Evolutionary conservation across 192 early-diverging fungal genomes (phyloP), one percentile per base, ranked within the genome.

Genomic region (Coemansia reversa): DNA sequence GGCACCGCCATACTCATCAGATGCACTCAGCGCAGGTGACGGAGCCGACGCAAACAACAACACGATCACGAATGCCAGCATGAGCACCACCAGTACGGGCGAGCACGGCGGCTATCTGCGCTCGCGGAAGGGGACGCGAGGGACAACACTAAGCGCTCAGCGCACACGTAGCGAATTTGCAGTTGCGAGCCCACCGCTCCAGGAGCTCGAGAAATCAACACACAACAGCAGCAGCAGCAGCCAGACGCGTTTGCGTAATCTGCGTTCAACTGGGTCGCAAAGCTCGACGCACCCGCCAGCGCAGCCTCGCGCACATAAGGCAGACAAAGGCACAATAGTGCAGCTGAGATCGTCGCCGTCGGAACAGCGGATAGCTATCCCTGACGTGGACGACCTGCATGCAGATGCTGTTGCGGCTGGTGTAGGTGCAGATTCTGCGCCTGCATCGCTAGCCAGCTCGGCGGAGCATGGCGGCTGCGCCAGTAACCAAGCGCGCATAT

Each of bases 251-350:
- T 33, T n/a, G 52, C 32, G 32, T 24, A 42, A 45, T n/a, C 61
- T 58, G 63, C 27, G 22, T 16, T 7, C 63, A 30, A 22, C 33
- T 22, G 54, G 52, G 22, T 70, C 49, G 5, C 67, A 55, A 42
- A 49, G 32, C 60, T 47, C 56, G 18, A n/a, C 62, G 39, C 39
- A 54, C 24, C 52, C 60, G 25, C 60, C 63, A 51, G 58, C 62
- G 65, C 66, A 66, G 50, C 61, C 67, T 51, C 76, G 76, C 60
- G 52, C 60, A 64, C 70, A 79, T 54, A 74, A 58, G 62, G 63
- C 71, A 65, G 72, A 74, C 72, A 75, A 70, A 53, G 72, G 78
- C 45, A 81, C 78, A 69, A 81, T 81, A 72, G 78, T 81, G 78
- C 72, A 65, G 52, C 63, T 81, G 69, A 57, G 78, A 81, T 81